Evolutionary conservation across 140 eudicot genomes (phyloP), one percentile per base, ranked within the genome.

Genomic region (Erigeron philadelphicus): DNA sequence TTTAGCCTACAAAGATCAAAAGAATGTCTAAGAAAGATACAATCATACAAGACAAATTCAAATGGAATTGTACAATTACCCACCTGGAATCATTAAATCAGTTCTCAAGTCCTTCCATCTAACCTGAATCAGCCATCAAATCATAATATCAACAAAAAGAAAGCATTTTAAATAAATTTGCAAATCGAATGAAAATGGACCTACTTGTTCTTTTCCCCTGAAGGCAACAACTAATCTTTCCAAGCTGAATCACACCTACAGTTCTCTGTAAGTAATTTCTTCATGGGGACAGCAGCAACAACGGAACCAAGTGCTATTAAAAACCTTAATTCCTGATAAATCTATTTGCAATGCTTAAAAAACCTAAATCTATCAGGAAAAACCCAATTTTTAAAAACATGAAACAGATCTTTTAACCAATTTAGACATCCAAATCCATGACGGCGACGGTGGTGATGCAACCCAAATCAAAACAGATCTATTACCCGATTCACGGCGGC

Each of bases 201-300:
- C 65, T 83, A 93, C 98, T 81, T 93, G 98, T 77, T 93, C 96
- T 67, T 96, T 93, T 81, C 98, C 98, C 76, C 96, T 85, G 82
- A 93, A 93, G 71, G 96, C 96, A 62, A 88, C 80, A 23, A 93
- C 94, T 73, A 93, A 81, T 87, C 98, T 75, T 80, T 89, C 61
- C 95, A 77, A 25, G 71, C 67, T 16, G 83, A 74, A 77, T 93
- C 98, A 53, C 66, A 85, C 96, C 96, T 91, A 80, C 85, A 87
- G 62, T 77, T 19, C 66, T 50, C 53, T 1, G 13, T 54, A 31
- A 74, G 47, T 44, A 49, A 75, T 45, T 63, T 66, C 54, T 42
- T 67, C 62, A 57, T n/a, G n/a, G n/a, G n/a, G n/a, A n/a, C n/a
- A n/a, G n/a, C n/a, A n/a, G n/a, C n/a, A n/a, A n/a, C n/a, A n/a